A percentile compares a stretch with the other conserved stretches of the same genome.
Evolutionary conservation across 805 yeast species (phyloP).

Genomic region (Candida saitoana): DNA sequence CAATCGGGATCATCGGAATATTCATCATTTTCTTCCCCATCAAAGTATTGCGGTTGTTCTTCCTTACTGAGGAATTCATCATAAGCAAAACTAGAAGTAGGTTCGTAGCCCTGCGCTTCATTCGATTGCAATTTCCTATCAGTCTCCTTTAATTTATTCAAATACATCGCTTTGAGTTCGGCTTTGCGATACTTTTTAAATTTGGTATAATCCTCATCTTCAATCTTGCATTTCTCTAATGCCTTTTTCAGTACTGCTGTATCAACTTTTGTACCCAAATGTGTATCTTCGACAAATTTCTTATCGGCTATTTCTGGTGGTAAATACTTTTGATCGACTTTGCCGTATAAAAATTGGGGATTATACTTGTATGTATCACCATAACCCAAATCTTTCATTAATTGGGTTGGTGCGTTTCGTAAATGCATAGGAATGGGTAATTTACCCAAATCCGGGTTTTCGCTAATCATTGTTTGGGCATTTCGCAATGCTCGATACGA

Average conservation of each 20-base stretch:
- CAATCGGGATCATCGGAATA: constrained; percentile 34
- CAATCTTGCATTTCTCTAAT: constrained; percentile 11
- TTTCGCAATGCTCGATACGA: constrained; percentile 76
- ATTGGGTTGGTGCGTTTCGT: constrained; percentile 88
- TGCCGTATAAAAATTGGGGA: constrained; percentile 72
- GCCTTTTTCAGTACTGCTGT: constrained; percentile 12
- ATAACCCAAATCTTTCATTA: constrained; percentile 88
- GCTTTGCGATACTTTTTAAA: constrained; percentile 11
- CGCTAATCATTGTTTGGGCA: constrained; percentile 55
- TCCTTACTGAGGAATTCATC: constrained; percentile 33
- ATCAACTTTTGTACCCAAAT: constrained; percentile 44
- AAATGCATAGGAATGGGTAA: constrained; percentile 76
- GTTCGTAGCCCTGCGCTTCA: not conserved
- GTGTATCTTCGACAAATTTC: constrained; percentile 51
- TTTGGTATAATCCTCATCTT: constrained; percentile 16
- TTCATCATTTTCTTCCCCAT: constrained; percentile 25
- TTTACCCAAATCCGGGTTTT: constrained; percentile 55
- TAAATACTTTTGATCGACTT: constrained; percentile 68
- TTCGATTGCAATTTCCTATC: not conserved
- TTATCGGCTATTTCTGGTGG: constrained; percentile 51
- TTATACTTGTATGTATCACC: constrained; percentile 84
- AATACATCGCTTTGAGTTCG: constrained; percentile 6
- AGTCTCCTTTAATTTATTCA: constrained; percentile 5
- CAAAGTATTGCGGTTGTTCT: constrained; percentile 38
- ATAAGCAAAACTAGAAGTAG: constrained; percentile 13